A percentile compares a stretch with the other conserved stretches of the same genome.
Evolutionary conservation across 148 eudicot species (phyloP).

Genomic region (Arbutus unedo): DNA sequence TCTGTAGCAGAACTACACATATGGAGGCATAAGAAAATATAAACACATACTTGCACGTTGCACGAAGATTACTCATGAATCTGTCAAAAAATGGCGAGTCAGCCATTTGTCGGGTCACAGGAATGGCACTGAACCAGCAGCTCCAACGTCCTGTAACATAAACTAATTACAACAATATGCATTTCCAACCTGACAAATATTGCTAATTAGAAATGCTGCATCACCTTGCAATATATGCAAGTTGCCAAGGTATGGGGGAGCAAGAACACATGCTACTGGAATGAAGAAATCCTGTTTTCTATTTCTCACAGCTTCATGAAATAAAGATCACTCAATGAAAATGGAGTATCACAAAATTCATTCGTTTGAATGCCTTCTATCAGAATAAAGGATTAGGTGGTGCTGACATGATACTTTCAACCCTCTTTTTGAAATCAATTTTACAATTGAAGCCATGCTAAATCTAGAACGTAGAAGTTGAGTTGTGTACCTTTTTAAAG

Average conservation of each 20-base stretch:
- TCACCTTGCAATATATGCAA: neutral
- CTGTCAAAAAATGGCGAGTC: slow-evolving; percentile 57
- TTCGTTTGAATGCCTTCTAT: neutral
- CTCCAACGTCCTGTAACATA: neutral
- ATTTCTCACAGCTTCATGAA: neutral
- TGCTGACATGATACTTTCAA: neutral
- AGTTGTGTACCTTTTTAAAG: neutral
- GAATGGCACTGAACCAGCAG: neutral
- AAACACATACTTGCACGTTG: slow-evolving; percentile 64
- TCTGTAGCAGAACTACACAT: neutral
- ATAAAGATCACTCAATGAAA: neutral
- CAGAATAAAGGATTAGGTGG: neutral
- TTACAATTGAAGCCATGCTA: neutral
- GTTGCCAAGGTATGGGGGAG: neutral
- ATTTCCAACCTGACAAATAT: neutral
- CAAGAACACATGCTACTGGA: neutral
- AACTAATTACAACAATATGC: neutral
- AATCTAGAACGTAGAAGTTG: neutral
- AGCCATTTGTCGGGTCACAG: slow-evolving; percentile 37
- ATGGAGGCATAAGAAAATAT: neutral
- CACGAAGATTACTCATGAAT: slow-evolving; percentile 62
- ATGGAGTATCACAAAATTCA: neutral
- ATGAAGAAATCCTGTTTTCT: slow-evolving; percentile 5
- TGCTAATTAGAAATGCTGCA: neutral
- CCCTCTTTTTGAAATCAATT: neutral